Conservation (phyloP, 2,329 filamentous ascomycete genomes). For the Diplodia mutila region DNA sequence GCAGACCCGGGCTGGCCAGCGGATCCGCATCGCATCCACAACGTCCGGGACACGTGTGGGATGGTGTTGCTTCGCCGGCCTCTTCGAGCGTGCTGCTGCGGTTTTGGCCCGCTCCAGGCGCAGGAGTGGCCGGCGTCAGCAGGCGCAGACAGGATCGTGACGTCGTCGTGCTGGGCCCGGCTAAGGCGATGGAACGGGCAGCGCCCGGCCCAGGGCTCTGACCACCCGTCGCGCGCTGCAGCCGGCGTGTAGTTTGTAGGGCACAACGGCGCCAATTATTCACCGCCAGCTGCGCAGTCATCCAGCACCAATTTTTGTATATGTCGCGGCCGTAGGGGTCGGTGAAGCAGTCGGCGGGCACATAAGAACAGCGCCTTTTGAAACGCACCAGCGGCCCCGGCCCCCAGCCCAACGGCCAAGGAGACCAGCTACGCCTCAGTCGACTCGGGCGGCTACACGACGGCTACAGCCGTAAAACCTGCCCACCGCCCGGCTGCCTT, state of each 20-base stretch:
- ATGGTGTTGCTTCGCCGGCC: background rate
- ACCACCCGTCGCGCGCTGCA: conserved; percentile 19
- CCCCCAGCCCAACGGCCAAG: conserved; percentile 15
- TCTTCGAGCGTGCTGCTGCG: background rate
- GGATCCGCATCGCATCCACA: background rate
- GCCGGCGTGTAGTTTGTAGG: conserved; percentile 3
- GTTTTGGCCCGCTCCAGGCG: conserved; percentile 9
- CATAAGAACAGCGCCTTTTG: conserved; percentile 19
- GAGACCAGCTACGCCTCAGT: conserved; percentile 19
- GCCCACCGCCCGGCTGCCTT: background rate
- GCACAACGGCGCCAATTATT: background rate
- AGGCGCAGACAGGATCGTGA: too few species aligned
- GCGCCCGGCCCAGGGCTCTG: background rate
- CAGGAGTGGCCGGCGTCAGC: conserved; percentile 4
- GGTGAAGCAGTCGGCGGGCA: conserved; percentile 11
- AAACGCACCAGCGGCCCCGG: conserved; percentile 5
- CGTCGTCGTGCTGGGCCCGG: conserved; percentile 2
- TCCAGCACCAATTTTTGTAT: background rate
- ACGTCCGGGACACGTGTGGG: conserved; percentile 10
- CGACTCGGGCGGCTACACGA: conserved; percentile 19
- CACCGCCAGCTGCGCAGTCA: conserved; percentile 5
- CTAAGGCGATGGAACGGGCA: too few species aligned
- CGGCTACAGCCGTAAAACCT: conserved; percentile 19
- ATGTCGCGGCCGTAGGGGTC: background rate
- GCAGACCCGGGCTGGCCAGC: background rate